A percentile compares a stretch with the other conserved stretches of the same genome.
Evolutionary conservation across 1,139 yeast genomes (phyloP).

Genomic region (Hemisphaericaspora xylofermentans): DNA sequence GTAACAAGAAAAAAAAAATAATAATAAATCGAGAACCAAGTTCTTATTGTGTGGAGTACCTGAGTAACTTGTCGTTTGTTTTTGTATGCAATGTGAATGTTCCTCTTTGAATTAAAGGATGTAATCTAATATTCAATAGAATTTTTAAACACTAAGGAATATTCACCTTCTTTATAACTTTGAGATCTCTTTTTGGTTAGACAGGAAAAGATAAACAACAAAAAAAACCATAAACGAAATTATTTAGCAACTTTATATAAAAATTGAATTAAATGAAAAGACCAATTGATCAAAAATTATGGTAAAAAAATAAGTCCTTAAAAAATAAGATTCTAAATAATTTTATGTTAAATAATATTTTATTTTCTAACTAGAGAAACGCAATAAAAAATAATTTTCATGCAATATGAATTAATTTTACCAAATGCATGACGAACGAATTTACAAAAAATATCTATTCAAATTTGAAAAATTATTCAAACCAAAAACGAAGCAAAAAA

Average conservation of each 20-base stretch:
- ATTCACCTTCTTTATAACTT: background rate
- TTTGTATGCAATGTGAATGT: background rate
- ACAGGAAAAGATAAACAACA: background rate
- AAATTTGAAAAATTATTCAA: too few relatives aligned
- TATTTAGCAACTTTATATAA: constrained; percentile 1
- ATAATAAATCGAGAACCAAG: background rate
- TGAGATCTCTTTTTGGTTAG: background rate
- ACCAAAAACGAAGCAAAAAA: too few relatives aligned
- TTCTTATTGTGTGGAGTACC: background rate
- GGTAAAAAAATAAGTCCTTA: background rate
- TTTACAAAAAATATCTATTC: too few relatives aligned
- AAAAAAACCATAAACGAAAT: constrained; percentile 3
- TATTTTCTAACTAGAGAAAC: background rate
- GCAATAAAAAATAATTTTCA: too few relatives aligned
- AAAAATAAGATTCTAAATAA: background rate
- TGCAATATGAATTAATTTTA: too few relatives aligned
- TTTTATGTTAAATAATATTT: background rate
- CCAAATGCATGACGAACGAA: too few relatives aligned
- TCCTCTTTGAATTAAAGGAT: too few relatives aligned
- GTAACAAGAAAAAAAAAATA: too few relatives aligned
- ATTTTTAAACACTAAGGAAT: too few relatives aligned
- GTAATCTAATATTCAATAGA: too few relatives aligned
- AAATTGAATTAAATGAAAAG: background rate
- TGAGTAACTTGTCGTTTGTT: background rate
- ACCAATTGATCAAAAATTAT: background rate